phyloP scores from a whole-genome alignment of 192 early-diverging fungal genomes.

The Podila minutissima region DNA sequence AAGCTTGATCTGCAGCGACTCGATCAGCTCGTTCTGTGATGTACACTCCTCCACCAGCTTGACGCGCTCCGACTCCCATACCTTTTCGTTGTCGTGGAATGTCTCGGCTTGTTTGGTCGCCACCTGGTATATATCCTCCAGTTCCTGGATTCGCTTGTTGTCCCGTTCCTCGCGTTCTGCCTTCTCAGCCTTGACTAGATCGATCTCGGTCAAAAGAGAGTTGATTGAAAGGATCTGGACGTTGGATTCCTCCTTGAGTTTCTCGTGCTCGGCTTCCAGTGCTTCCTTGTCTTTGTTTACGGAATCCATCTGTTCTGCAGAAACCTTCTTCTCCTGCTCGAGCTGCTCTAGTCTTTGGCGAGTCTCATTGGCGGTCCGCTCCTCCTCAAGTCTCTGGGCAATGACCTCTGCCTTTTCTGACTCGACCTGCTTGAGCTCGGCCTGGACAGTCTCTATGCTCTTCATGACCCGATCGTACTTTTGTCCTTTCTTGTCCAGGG shows the following conservation, averaged over 20 bases:
- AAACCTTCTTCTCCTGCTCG: conserved; percentile 14
- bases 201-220: conserved; percentile 15
- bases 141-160: conserved; percentile 23
- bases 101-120: conserved; percentile 16
- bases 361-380: conserved; percentile 3
- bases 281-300: neutral
- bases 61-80: conserved; percentile 16
- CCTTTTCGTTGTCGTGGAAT: conserved; percentile 14
- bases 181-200: conserved; percentile 8
- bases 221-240: conserved; percentile 13
- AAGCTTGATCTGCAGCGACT: conserved; percentile 9
- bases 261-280: conserved; percentile 7
- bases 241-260: conserved; percentile 3
- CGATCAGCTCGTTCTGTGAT: conserved; percentile 2
- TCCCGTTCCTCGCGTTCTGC: conserved; percentile 5
- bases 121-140: conserved; percentile 9
- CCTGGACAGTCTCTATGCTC: conserved; percentile 19
- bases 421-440: conserved; percentile 23
- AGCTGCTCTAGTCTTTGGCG: neutral
- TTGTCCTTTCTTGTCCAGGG: conserved; percentile 5
- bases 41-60: conserved; percentile 4
- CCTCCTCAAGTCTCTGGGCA: conserved; percentile 13
- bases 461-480: conserved; percentile 11
- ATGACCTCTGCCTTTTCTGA: conserved; percentile 26
- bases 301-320: neutral